phyloP scores from a whole-genome alignment of 805 yeast species.

The Metschnikowia drakensbergensis region DNA sequence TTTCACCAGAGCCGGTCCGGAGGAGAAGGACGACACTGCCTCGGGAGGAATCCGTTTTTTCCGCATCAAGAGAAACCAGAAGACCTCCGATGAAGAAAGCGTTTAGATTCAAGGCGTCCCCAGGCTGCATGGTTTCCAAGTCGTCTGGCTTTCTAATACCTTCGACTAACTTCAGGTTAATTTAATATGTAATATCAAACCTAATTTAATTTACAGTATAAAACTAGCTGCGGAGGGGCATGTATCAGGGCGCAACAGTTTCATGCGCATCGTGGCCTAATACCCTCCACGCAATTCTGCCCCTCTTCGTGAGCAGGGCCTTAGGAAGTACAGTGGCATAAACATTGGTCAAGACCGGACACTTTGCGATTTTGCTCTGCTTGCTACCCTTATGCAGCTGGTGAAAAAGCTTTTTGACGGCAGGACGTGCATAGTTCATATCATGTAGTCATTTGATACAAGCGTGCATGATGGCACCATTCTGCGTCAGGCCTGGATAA shows the following conservation, averaged over 20 bases:
- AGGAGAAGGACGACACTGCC: constrained; percentile 38
- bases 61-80: constrained; percentile 59
- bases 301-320: not conserved
- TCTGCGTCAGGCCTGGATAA: not conserved
- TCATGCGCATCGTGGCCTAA: not conserved
- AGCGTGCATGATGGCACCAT: constrained; percentile 1
- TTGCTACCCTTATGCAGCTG: not conserved
- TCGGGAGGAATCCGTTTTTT: constrained; percentile 69
- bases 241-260: not conserved
- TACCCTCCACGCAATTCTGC: not conserved
- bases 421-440: not conserved
- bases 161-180: not conserved
- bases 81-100: constrained; percentile 42
- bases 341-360: too few relatives aligned
- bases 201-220: not conserved
- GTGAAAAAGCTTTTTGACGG: not conserved
- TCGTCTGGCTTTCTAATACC: constrained; percentile 1
- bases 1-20: constrained; percentile 38
- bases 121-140: not conserved
- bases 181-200: constrained; percentile 3
- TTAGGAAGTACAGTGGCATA: not conserved
- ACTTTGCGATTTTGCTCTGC: not conserved
- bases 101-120: constrained; percentile 23
- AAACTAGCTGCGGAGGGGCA: not conserved
- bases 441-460: not conserved